Percentiles rank a stretch among this genome's conserved stretches.
phyloP scores from a whole-genome alignment of 495 filamentous ascomycete species.

The Peziza echinospora region DNA sequence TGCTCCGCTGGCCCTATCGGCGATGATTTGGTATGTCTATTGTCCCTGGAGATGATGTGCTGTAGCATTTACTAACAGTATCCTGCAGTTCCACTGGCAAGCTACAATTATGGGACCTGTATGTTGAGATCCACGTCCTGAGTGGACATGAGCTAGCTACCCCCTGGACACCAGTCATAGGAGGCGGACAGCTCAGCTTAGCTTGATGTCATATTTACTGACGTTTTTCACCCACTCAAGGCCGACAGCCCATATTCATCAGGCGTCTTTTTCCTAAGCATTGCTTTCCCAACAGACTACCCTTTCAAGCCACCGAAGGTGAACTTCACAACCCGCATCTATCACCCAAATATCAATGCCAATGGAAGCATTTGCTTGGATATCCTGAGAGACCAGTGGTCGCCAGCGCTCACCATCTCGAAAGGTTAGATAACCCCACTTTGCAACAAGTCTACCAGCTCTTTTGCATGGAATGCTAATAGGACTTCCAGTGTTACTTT shows the following conservation, averaged over 20 bases:
- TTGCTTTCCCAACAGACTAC: conserved; percentile 99
- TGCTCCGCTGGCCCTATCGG: conserved; percentile 92
- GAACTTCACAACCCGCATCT: conserved; percentile 98
- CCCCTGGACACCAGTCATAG: no score
- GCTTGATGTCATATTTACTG: no score
- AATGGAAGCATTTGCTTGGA: conserved; percentile 98
- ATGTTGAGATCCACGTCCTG: conserved; percentile 38
- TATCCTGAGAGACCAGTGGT: conserved; percentile 97
- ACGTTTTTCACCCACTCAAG: no score
- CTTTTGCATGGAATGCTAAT: neutral
- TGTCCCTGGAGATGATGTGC: neutral
- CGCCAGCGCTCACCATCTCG: conserved; percentile 90
- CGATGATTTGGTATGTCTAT: conserved; percentile 76
- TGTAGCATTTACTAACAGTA: conserved; percentile 1
- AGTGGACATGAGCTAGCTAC: no score
- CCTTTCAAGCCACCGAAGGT: conserved; percentile 99
- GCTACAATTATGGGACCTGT: conserved; percentile 99
- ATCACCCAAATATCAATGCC: conserved; percentile 99
- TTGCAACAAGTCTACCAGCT: neutral
- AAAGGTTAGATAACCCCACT: conserved; percentile 47
- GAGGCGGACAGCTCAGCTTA: no score
- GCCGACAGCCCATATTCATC: conserved; percentile 89
- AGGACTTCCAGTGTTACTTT: conserved; percentile 52
- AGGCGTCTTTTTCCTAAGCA: conserved; percentile 94
- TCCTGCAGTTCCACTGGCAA: conserved; percentile 94